Evolutionary conservation across 768 basidiomycete species (phyloP).

Genomic region (Crepidotus variabilis): DNA sequence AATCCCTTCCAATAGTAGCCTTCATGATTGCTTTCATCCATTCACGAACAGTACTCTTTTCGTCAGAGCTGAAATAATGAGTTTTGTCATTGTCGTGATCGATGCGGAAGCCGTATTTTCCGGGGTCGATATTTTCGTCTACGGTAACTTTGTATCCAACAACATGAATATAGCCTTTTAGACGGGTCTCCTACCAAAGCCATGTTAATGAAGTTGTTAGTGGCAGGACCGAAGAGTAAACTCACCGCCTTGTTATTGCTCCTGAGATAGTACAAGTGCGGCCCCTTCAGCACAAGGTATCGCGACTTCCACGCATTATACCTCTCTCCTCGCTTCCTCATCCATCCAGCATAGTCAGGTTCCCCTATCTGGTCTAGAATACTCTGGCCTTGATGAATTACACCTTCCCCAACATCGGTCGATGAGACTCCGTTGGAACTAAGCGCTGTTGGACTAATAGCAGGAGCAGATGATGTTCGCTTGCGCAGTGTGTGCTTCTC

Average conservation of each 20-base stretch:
- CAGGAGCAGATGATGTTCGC: conserved; percentile 39
- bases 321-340: conserved; percentile 92
- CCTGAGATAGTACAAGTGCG: conserved; percentile 84
- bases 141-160: conserved; percentile 89
- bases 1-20: conserved; percentile 93
- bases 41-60: conserved; percentile 79
- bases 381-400: conserved; percentile 58
- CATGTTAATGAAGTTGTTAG: background rate
- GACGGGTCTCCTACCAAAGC: conserved; percentile 79
- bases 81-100: conserved; percentile 84
- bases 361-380: conserved; percentile 89
- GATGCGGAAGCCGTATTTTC: conserved; percentile 92
- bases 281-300: conserved; percentile 91
- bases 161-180: conserved; percentile 95
- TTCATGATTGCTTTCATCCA: conserved; percentile 99
- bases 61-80: conserved; percentile 90
- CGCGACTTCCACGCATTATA: conserved; percentile 92
- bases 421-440: conserved; percentile 10
- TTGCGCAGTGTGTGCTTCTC: conserved; percentile 44
- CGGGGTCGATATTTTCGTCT: conserved; percentile 89
- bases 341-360: conserved; percentile 88
- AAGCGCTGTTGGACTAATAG: background rate
- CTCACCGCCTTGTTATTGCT: conserved; percentile 60
- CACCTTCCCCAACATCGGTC: conserved; percentile 17
- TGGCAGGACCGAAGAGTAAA: conserved; percentile 18